These are phyloP conservation scores for Aspergillus eucalypticola DNA, from an alignment of 2,329 filamentous ascomycete species.

Conservation along the genomic window DNA sequence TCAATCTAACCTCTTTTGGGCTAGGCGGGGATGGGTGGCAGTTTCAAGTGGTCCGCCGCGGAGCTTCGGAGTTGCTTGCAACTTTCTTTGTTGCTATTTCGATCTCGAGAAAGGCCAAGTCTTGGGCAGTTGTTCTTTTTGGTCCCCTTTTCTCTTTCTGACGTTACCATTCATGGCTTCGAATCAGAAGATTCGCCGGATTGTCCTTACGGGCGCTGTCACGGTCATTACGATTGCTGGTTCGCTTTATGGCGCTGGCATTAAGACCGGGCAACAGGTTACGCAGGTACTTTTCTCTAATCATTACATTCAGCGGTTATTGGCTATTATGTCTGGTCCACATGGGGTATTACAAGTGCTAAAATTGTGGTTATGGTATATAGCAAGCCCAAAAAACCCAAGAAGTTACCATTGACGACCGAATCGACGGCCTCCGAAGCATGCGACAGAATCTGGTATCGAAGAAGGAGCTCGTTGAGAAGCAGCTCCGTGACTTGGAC, in stretches of 20 bases:
- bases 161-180: constrained; percentile 24
- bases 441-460: constrained; percentile 51
- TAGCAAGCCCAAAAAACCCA: constrained; percentile 50
- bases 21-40: not conserved
- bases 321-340: too few species aligned
- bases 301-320: too few species aligned
- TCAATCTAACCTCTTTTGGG: not conserved
- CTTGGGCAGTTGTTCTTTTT: too few species aligned
- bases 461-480: constrained; percentile 57
- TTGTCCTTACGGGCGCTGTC: constrained; percentile 57
- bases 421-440: constrained; percentile 55
- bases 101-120: too few species aligned
- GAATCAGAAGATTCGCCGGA: constrained; percentile 46
- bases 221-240: constrained; percentile 59
- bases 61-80: not conserved
- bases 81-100: too few species aligned
- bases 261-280: constrained; percentile 56
- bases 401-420: constrained; percentile 55
- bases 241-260: constrained; percentile 59
- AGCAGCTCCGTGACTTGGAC: constrained; percentile 56
- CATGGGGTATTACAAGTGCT: not conserved
- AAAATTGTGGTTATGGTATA: not conserved
- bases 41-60: not conserved
- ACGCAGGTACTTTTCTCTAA: constrained; percentile 46
- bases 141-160: not conserved